Evolutionary conservation across 371 early-diverging fungal species (phyloP).

Genomic region (Ordospora pajunii): DNA sequence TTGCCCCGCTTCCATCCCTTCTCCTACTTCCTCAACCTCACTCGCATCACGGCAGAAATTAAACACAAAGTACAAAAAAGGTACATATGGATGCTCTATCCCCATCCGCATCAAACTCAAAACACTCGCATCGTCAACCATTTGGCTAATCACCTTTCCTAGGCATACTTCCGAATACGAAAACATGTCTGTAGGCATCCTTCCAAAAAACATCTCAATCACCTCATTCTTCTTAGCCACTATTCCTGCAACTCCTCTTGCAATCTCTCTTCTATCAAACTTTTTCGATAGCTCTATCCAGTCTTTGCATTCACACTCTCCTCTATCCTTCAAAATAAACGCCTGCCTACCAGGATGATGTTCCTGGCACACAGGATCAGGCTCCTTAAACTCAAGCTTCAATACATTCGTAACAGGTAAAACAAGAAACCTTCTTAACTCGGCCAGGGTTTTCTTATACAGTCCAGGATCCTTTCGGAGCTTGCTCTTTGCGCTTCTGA

Average conservation of each 20-base stretch:
- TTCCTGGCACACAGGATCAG: constrained; percentile 8
- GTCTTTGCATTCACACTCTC: constrained; percentile 5
- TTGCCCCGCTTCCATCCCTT: constrained; percentile 37
- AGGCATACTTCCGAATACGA: constrained; percentile 22
- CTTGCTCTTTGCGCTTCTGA: constrained; percentile 19
- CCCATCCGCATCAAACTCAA: constrained; percentile 4
- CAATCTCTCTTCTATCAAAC: background rate
- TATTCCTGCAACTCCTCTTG: background rate
- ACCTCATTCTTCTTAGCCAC: constrained; percentile 2
- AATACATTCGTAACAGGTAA: constrained; percentile 34
- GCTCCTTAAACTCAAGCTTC: constrained; percentile 19
- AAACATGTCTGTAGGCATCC: constrained; percentile 21
- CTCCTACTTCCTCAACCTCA: constrained; percentile 21
- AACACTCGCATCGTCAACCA: background rate
- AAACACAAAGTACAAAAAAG: constrained; percentile 42
- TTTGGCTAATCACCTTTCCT: constrained; percentile 32
- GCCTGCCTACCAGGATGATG: background rate
- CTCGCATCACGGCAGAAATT: constrained; percentile 9
- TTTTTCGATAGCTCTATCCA: constrained; percentile 20
- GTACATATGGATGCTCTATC: constrained; percentile 25
- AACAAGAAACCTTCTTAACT: constrained; percentile 18
- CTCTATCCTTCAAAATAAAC: background rate
- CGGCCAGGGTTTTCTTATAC: constrained; percentile 16
- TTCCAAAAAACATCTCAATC: constrained; percentile 14
- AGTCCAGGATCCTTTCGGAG: constrained; percentile 30